Evolutionary conservation across 164 flowering plant species (phyloP), one percentile per base, ranked within the genome.

Genomic region (Vitis amurensis): DNA sequence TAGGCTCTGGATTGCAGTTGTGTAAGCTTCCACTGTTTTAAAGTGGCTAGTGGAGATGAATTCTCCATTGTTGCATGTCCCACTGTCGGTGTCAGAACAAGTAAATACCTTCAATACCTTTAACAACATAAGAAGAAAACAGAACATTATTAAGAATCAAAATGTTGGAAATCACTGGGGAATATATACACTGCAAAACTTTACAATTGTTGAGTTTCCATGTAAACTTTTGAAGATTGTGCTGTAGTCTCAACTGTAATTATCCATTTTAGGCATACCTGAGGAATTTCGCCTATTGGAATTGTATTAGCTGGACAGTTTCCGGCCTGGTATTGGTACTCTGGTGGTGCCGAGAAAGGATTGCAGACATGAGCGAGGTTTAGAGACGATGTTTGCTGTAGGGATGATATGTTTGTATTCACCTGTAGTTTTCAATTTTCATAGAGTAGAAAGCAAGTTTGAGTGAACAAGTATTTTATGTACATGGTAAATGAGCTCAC

Each of bases 301-400:
- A 87, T 82, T 17, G 97, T 76, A 50, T 82, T 80, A 0, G 77
- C 55, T 3, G 92, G 77, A 72, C 98, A 94, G 30, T 78, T 81
- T 31, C 84, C 75, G 29, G 94, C 86, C 61, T 77, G 86, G 80
- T 87, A 92, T 31, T 55, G 17, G 66, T 87, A 86, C 0, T 81
- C 81, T 13, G 98, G 98, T 58, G 94, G 90, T 13, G 73, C 85
- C 1, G 97, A 86, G 81, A 92, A 91, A 50, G 98, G 98, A 74
- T 92, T 91, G 88, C 98, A 94, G 47, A 91, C 70, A 7, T 64
- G 66, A 15, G 72, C 66, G 3, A 81, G 61, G 66, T 30, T 70
- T 31, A 78, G 76, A 23, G 51, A 29, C 13, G 74, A 50, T 61
- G 80, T 69, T 63, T 69, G 64, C 55, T 77, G 79, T 14, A 68